A percentile compares a stretch with the other conserved stretches of the same genome.
These are phyloP conservation scores for Lophiotrema nucula DNA, from an alignment of 495 filamentous ascomycete genomes.

Conservation along the genomic window DNA sequence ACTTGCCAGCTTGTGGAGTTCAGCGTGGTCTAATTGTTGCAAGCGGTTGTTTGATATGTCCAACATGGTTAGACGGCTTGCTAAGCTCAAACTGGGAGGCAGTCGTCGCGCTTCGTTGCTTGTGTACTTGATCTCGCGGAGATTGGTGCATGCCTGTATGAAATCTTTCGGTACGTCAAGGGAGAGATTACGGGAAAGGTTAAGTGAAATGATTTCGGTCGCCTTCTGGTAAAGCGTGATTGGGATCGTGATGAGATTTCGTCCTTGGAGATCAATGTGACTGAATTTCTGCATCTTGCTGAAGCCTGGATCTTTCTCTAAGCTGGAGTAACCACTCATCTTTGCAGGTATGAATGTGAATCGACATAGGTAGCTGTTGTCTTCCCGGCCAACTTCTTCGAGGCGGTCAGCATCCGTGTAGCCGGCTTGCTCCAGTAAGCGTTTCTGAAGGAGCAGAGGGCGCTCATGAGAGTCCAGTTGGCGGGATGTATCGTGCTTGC, in stretches of 20 bases:
- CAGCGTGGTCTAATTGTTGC: conserved; percentile 79
- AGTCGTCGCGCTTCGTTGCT: conserved; percentile 86
- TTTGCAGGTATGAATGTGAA: conserved; percentile 90
- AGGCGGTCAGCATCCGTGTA: conserved; percentile 84
- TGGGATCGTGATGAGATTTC: conserved; percentile 90
- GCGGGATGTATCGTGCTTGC: conserved; percentile 84
- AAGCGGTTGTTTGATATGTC: conserved; percentile 94
- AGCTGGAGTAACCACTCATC: conserved; percentile 74
- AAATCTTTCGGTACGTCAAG: conserved; percentile 95
- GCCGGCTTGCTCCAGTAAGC: conserved; percentile 85
- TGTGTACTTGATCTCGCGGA: conserved; percentile 92
- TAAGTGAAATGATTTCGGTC: conserved; percentile 88
- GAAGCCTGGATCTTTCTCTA: conserved; percentile 75
- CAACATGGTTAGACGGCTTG: conserved; percentile 77
- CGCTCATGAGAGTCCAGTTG: conserved; percentile 75
- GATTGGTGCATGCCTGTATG: conserved; percentile 83
- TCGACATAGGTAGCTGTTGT: conserved; percentile 93
- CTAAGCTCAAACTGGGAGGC: conserved; percentile 80
- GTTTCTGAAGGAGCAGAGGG: conserved; percentile 89
- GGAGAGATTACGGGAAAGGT: conserved; percentile 86
- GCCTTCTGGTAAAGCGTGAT: conserved; percentile 90
- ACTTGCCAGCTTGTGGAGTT: conserved; percentile 66
- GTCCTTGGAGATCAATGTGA: conserved; percentile 88
- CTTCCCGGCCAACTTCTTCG: conserved; percentile 94
- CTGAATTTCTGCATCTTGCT: conserved; percentile 81